Base-by-base conservation (phyloP, 2,329 filamentous ascomycete genomes). In the Neonectria sp. region DNA sequence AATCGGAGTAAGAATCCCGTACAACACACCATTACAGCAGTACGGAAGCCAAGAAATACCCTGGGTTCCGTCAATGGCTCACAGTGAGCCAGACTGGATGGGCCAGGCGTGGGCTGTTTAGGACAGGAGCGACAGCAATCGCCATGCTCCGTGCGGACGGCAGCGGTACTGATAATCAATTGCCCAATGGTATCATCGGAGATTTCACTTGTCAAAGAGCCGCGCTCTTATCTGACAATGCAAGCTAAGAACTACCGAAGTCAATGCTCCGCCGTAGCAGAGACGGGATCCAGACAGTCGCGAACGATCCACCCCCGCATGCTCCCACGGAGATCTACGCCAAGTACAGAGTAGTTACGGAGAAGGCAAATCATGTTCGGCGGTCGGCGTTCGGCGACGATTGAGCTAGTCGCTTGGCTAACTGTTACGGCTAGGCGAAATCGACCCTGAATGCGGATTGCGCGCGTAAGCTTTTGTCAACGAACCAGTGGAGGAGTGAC, bases 1-100 rank as follows among this genome's bases (percentile, higher is more conserved):
- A 0, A 86, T 97, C 4, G 93, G 92, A 0, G 82, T 95, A 31
- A 87, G 94, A 17, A 91, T 97, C 81, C 93, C 95, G n/a, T 97
- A 97, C 79, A 91, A 91, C 79, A 80, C 95, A 7, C 95, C 95
- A 0, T 79, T 97, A 31, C 88, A 89, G 55, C 83, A 83, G 7
- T 97, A 97, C 75, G 82, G 78, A 0, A 70, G 79, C 8, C 78
- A 80, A 5, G 93, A 97, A 75, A 82, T 86, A 53, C 94, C 95
- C 1, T 97, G 95, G 95, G 93, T 92, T 67, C 91, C 92, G 4
- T 90, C 88, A 2, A 82, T 85, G 74, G 76, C 75, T 2, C 86
- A 95, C 75, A 65, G 68, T 0, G 87, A 91, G 75, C 88, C 87
- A 13, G 93, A 95, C 81, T 89, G 89, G 83, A 83, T 77, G 71